phyloP scores from a whole-genome alignment of 2,329 filamentous ascomycete species.

The Cryphonectria carpinicola region DNA sequence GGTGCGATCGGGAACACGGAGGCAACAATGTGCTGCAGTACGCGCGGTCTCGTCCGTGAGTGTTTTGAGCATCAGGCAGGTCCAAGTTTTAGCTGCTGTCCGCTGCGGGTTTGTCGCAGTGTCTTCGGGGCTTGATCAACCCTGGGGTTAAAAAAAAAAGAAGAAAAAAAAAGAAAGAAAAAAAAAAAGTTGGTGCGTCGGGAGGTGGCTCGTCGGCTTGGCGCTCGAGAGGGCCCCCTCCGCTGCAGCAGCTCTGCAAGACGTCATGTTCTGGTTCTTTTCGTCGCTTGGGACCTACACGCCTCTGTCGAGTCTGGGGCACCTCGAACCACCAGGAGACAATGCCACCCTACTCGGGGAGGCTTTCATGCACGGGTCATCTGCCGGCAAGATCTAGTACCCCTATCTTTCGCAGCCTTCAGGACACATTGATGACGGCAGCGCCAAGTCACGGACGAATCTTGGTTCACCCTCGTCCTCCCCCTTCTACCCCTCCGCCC shows the following conservation, averaged over 20 bases:
- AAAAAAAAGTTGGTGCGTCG: neutral
- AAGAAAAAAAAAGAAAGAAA: neutral
- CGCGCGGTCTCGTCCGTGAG: slow-evolving; percentile 29
- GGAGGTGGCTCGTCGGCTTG: slow-evolving; percentile 9
- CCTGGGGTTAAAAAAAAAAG: neutral
- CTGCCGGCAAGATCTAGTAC: slow-evolving; percentile 4
- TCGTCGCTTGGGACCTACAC: neutral
- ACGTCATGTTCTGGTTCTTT: neutral
- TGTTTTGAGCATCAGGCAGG: neutral
- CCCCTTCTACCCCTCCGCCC: neutral
- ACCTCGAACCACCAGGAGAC: neutral
- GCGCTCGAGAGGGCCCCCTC: neutral
- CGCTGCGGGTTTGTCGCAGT: neutral
- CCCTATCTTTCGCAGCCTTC: neutral
- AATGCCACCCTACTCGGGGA: neutral
- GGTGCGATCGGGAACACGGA: slow-evolving; percentile 1
- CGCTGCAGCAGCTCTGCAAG: neutral
- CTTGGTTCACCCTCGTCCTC: neutral
- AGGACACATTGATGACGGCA: slow-evolving; percentile 5
- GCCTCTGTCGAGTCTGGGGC: neutral
- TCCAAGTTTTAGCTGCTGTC: slow-evolving; percentile 34
- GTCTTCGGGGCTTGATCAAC: slow-evolving; percentile 25
- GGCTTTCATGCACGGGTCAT: slow-evolving; percentile 1
- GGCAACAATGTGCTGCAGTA: neutral
- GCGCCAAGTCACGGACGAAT: neutral